These are phyloP conservation scores for Theobroma cacao DNA, from an alignment of 345 rosid genomes.

Conservation along the genomic window DNA sequence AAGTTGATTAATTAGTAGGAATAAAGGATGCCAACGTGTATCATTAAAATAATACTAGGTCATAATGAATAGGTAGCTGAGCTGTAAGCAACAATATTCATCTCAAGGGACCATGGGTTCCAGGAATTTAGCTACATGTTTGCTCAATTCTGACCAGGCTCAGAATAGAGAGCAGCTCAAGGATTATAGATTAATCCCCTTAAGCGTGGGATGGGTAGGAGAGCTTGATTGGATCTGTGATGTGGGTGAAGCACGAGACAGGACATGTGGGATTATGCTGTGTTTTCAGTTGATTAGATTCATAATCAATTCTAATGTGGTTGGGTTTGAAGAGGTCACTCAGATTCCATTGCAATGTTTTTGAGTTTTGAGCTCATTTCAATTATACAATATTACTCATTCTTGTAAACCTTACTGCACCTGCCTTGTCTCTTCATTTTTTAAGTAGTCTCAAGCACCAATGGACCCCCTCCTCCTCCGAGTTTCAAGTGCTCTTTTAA, in stretches of 20 bases:
- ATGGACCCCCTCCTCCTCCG: too few species aligned
- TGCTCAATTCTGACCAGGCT: neutral
- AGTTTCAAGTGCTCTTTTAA: too few species aligned
- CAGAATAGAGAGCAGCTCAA: neutral
- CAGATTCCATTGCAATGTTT: conserved; percentile 6
- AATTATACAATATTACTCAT: too few species aligned
- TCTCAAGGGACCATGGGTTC: neutral
- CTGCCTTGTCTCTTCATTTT: neutral
- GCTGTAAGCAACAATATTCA: neutral
- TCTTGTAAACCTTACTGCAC: neutral
- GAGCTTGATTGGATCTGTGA: neutral
- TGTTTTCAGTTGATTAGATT: conserved; percentile 1
- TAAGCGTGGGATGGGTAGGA: neutral
- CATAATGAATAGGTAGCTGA: neutral
- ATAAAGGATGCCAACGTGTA: neutral
- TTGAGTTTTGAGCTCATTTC: conserved; percentile 25
- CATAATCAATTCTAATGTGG: neutral
- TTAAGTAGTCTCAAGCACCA: neutral
- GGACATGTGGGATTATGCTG: conserved; percentile 39
- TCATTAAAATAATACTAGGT: neutral
- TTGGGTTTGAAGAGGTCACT: conserved; percentile 12
- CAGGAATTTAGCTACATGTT: conserved; percentile 3
- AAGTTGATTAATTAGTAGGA: neutral
- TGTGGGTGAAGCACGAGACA: conserved; percentile 35
- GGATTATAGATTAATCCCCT: neutral